Evolutionary conservation across 495 filamentous ascomycete genomes (phyloP).

Genomic region (Podospora pseudocomata): DNA sequence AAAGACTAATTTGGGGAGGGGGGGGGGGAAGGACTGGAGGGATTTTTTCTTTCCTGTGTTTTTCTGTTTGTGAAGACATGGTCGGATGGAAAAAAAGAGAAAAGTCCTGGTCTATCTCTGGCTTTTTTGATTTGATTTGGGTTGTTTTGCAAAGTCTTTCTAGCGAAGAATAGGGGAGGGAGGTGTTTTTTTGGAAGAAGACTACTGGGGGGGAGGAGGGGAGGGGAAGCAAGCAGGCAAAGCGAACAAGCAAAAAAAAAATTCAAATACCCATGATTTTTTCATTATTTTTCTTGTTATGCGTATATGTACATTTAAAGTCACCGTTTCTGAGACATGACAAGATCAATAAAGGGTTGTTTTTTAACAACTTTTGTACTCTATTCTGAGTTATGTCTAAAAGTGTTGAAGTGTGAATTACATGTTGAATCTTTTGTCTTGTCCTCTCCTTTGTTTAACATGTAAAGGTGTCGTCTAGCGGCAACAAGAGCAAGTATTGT

Average conservation of each 20-base stretch:
- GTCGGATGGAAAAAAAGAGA: background rate
- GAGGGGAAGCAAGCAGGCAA: too few species aligned
- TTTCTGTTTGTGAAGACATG: background rate
- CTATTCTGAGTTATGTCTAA: background rate
- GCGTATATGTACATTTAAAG: background rate
- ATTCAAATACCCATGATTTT: background rate
- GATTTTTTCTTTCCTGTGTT: background rate
- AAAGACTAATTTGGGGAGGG: background rate
- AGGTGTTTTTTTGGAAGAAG: too few species aligned
- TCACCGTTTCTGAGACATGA: background rate
- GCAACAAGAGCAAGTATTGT: background rate
- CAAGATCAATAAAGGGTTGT: background rate
- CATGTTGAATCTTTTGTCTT: background rate
- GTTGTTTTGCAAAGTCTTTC: background rate
- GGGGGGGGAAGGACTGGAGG: background rate
- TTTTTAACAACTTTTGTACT: background rate
- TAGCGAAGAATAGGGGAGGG: background rate
- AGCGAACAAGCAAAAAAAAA: background rate
- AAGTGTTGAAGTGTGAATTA: background rate
- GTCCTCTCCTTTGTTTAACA: background rate
- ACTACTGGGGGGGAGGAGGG: too few species aligned
- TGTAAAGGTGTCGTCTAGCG: background rate
- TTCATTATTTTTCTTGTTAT: background rate
- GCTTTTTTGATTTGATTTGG: background rate
- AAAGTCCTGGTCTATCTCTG: background rate